Conservation (phyloP, 2,329 filamentous ascomycete genomes). For the Alternaria metachromatica region DNA sequence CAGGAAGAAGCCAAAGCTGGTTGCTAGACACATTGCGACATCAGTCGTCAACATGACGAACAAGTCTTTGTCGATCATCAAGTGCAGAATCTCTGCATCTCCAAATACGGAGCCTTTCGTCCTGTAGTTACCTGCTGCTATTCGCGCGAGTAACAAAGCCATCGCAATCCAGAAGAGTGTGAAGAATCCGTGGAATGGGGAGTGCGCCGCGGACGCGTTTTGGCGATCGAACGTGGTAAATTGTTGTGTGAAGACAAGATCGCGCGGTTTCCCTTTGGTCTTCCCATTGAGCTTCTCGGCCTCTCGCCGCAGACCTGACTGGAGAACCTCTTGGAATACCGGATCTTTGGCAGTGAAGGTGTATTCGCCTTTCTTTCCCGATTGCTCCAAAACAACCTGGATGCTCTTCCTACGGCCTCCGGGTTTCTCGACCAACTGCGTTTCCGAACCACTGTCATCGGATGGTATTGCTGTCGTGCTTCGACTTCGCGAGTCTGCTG, state of each 20-base stretch:
- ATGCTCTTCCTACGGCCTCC: conserved; percentile 49
- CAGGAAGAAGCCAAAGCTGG: conserved; percentile 69
- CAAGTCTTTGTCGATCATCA: conserved; percentile 68
- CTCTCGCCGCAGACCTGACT: conserved; percentile 53
- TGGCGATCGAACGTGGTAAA: conserved; percentile 78
- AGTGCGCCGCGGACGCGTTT: conserved; percentile 68
- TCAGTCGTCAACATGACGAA: conserved; percentile 65
- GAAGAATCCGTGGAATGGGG: conserved; percentile 80
- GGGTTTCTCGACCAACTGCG: conserved; percentile 5
- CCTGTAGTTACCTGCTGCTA: conserved; percentile 72
- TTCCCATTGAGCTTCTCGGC: conserved; percentile 41
- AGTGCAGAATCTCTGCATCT: conserved; percentile 72
- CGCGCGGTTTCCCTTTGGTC: conserved; percentile 53
- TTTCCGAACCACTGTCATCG: conserved; percentile 29
- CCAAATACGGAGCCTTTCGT: conserved; percentile 73
- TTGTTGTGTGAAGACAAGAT: conserved; percentile 74
- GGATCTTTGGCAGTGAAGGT: conserved; percentile 59
- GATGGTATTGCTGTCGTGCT: conserved; percentile 35
- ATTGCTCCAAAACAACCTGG: conserved; percentile 56
- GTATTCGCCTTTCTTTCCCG: conserved; percentile 55
- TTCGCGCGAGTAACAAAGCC: conserved; percentile 69
- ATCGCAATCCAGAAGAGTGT: conserved; percentile 79
- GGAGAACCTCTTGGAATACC: conserved; percentile 56
- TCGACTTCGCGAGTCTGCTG: conserved; percentile 41
- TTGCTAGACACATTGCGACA: conserved; percentile 71